Evolutionary conservation across 2,329 filamentous ascomycete species (phyloP), one percentile per base, ranked within the genome.

Genomic region (Pseudogymnoascus sp.): DNA sequence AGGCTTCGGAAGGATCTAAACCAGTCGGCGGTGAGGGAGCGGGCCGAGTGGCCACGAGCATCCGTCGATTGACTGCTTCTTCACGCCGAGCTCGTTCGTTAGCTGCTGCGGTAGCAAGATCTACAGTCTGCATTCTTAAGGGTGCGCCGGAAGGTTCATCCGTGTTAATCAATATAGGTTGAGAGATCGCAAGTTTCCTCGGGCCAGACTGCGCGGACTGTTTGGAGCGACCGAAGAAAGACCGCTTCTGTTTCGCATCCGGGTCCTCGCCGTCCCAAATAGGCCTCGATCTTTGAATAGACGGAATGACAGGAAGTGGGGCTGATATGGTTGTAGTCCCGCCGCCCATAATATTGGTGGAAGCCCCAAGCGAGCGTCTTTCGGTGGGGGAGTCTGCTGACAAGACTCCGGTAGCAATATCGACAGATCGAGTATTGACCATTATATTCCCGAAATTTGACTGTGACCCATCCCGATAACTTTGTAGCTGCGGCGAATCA

Each of bases 111-210:
- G 70, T 71, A 23, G 68, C 66, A 40, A 74, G 67, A 64, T 73
- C 72, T 23, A 73, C 69, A 1, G 73, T 74, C 29, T 66, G 67
- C n/a, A 74, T 71, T 63, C 66, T 67, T 11, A 72, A 72, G 10
- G 68, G 67, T 29, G 68, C 66, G 11, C 65, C 23, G 12, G 60
- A 60, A 26, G 66, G 62, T 14, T 61, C 63, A 2, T 68, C 61
- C 14, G 37, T 59, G 31, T 66, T 60, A 3, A 39, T 47, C 23
- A 68, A 62, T 5, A 73, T 66, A 34, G 73, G 73, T 6, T 69
- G 65, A 2, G 73, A 74, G 21, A 74, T 74, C 4, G 64, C 67
- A 18, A 74, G 63, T 23, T 60, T 69, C 47, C 71, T 65, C 11
- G 74, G 61, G 54, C 62, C 69, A 62, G 63, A 37, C 62, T 70